These are phyloP conservation scores for Russula griseocarnosa DNA, from an alignment of 768 basidiomycete genomes.

Conservation along the genomic window DNA sequence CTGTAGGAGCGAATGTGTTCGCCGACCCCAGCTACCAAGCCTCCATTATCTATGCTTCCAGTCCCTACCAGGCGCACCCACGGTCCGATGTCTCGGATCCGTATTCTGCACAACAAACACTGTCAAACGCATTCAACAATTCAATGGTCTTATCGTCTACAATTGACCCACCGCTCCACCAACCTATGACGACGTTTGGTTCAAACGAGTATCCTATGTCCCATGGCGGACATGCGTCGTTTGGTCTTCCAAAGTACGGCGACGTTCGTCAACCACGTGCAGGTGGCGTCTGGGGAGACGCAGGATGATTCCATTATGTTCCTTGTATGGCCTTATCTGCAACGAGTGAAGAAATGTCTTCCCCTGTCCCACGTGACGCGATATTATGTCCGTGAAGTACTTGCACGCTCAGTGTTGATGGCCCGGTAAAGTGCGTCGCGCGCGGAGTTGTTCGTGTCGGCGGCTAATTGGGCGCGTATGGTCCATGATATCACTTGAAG, in stretches of 20 bases:
- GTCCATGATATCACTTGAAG: slow-evolving; percentile 5
- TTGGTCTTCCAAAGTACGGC: slow-evolving; percentile 21
- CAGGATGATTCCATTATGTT: slow-evolving; percentile 19
- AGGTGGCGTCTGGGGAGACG: slow-evolving; percentile 28
- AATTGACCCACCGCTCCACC: slow-evolving; percentile 10
- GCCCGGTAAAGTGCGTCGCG: slow-evolving; percentile 12
- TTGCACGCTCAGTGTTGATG: slow-evolving; percentile 22
- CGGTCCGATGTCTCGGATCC: background rate
- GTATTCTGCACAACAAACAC: slow-evolving; percentile 10
- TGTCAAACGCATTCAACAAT: slow-evolving; percentile 11
- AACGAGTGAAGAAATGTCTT: slow-evolving; percentile 17
- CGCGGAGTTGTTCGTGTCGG: slow-evolving; percentile 7
- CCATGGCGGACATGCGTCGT: slow-evolving; percentile 9
- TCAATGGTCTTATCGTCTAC: slow-evolving; percentile 18
- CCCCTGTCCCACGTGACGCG: slow-evolving; percentile 14
- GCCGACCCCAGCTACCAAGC: slow-evolving; percentile 8
- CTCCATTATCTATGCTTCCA: slow-evolving; percentile 21
- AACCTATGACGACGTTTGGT: slow-evolving; percentile 14
- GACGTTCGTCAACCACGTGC: slow-evolving; percentile 18
- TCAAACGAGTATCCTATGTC: slow-evolving; percentile 10
- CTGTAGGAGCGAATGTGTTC: slow-evolving; percentile 2
- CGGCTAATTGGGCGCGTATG: slow-evolving; percentile 4
- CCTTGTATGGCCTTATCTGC: slow-evolving; percentile 5
- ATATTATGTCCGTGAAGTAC: slow-evolving; percentile 14
- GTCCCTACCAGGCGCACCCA: slow-evolving; percentile 14